Percentiles rank a stretch among this genome's conserved stretches.
These are phyloP conservation scores for Endoconidiophora laricicola DNA, from an alignment of 2,329 filamentous ascomycete genomes.

Conservation along the genomic window DNA sequence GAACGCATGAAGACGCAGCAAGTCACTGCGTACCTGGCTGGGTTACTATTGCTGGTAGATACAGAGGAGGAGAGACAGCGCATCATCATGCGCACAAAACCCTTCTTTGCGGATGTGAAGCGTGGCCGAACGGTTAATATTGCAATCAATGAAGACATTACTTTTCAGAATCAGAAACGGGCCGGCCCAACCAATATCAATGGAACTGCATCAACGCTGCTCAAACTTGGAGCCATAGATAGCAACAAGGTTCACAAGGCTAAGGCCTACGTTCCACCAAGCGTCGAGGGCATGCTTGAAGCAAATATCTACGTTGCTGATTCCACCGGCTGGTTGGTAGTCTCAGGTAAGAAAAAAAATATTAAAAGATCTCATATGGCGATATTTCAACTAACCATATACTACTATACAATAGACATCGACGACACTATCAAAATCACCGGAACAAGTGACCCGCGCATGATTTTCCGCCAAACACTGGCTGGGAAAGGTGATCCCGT, in stretches of 20 bases:
- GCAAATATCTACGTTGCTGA: slow-evolving; percentile 61
- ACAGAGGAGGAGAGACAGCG: slow-evolving; percentile 40
- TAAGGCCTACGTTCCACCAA: slow-evolving; percentile 33
- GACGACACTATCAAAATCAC: slow-evolving; percentile 95
- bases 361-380: background rate
- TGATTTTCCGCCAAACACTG: slow-evolving; percentile 74
- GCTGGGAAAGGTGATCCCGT: slow-evolving; percentile 56
- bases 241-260: slow-evolving; percentile 29
- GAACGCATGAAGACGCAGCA: too few relatives aligned
- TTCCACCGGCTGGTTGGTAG: slow-evolving; percentile 65
- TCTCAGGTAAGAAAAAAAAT: slow-evolving; percentile 40
- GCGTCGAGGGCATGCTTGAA: slow-evolving; percentile 36
- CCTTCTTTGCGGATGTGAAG: slow-evolving; percentile 62
- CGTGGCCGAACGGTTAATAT: slow-evolving; percentile 44
- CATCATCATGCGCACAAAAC: slow-evolving; percentile 52
- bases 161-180: slow-evolving; percentile 19
- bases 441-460: slow-evolving; percentile 59
- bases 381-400: background rate
- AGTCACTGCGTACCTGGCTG: slow-evolving; percentile 25
- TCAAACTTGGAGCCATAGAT: slow-evolving; percentile 31
- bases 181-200: slow-evolving; percentile 56
- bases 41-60: slow-evolving; percentile 45
- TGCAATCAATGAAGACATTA: background rate
- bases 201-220: slow-evolving; percentile 51
- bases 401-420: slow-evolving; percentile 41